Evolutionary conservation across 768 basidiomycete species (phyloP).

Genomic region (Trametes maxima): DNA sequence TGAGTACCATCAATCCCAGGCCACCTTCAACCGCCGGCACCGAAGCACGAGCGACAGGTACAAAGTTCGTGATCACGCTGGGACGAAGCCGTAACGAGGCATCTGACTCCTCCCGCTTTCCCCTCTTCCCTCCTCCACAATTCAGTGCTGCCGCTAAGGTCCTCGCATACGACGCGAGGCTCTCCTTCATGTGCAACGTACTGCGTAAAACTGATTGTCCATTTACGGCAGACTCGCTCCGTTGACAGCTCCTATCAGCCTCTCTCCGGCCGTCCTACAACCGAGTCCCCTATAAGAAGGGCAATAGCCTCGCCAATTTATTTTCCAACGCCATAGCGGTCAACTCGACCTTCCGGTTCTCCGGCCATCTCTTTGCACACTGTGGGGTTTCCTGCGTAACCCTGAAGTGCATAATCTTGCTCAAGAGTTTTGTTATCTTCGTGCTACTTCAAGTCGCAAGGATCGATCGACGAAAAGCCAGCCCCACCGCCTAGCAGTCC

Average conservation of each 20-base stretch:
- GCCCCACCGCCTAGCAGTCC: neutral
- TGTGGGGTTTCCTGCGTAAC: too few species aligned
- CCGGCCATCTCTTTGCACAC: neutral
- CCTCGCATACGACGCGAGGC: neutral
- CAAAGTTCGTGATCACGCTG: neutral
- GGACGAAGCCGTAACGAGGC: neutral
- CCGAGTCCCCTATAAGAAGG: neutral
- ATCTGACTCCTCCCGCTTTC: neutral
- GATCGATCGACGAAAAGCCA: neutral
- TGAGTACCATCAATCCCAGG: neutral
- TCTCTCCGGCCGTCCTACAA: neutral
- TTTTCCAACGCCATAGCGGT: neutral
- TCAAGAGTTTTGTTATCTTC: too few species aligned
- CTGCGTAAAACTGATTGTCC: neutral
- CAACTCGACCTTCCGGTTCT: neutral
- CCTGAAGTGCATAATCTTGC: too few species aligned
- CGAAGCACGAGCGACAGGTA: neutral
- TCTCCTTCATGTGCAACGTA: neutral
- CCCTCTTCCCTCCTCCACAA: neutral
- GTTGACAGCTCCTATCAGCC: conserved; percentile 7
- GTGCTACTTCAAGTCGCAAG: too few species aligned
- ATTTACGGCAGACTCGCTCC: conserved; percentile 4
- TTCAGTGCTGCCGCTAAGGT: neutral
- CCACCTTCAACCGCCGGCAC: neutral
- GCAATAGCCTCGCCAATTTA: neutral